phyloP scores from a whole-genome alignment of 176 grass and related monocot genomes.

The Cocos nucifera region DNA sequence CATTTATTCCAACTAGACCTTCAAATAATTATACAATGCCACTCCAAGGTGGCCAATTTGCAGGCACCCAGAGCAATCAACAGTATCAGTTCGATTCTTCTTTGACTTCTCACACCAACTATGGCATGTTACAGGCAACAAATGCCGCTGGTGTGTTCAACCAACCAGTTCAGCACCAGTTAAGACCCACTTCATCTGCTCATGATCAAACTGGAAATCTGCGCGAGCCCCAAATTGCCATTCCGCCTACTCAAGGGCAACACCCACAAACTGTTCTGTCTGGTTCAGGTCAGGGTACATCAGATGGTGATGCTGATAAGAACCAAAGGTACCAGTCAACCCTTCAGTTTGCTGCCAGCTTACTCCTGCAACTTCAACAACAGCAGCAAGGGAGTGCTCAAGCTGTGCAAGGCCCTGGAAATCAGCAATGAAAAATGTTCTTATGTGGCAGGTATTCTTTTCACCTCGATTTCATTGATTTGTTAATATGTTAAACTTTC shows the following conservation, averaged over 20 bases:
- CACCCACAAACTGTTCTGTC: slow-evolving; percentile 34
- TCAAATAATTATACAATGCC: slow-evolving; percentile 22
- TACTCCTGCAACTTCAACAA: slow-evolving; percentile 61
- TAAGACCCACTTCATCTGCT: slow-evolving; percentile 24
- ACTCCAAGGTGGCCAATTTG: slow-evolving; percentile 28
- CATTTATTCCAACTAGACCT: slow-evolving; percentile 10
- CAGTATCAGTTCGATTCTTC: neutral
- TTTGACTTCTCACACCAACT: slow-evolving; percentile 29
- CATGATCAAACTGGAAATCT: slow-evolving; percentile 39
- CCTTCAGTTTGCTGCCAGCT: slow-evolving; percentile 75
- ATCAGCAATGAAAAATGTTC: slow-evolving; percentile 33
- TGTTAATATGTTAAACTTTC: too few relatives aligned
- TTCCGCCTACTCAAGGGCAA: slow-evolving; percentile 34
- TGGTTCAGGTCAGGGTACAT: slow-evolving; percentile 29
- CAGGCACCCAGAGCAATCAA: slow-evolving; percentile 23
- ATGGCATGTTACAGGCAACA: slow-evolving; percentile 12
- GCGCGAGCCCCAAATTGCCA: slow-evolving; percentile 14
- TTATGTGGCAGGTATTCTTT: slow-evolving; percentile 2
- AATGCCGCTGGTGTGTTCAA: slow-evolving; percentile 20
- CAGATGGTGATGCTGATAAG: slow-evolving; percentile 61
- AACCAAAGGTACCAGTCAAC: slow-evolving; percentile 82
- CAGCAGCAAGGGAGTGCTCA: slow-evolving; percentile 19
- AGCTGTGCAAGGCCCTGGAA: slow-evolving; percentile 33
- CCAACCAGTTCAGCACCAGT: slow-evolving; percentile 19
- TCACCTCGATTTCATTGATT: too few relatives aligned